These are phyloP conservation scores for Castanea crenata DNA, from an alignment of 306 rosid species.

Conservation along the genomic window DNA sequence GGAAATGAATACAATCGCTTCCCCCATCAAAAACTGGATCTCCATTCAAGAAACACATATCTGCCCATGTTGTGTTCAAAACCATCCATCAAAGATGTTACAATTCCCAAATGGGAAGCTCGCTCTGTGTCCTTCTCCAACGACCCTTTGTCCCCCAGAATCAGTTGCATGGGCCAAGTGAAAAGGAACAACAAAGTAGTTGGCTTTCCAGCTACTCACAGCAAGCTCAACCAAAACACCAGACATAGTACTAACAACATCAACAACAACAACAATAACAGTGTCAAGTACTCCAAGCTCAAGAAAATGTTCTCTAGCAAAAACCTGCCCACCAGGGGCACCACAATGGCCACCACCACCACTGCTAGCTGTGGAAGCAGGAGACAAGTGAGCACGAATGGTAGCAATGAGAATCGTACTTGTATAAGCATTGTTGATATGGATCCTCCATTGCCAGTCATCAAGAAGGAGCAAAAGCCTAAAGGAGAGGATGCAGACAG, in stretches of 20 bases:
- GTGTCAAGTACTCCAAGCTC: slow-evolving; percentile 62
- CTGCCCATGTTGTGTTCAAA: slow-evolving; percentile 84
- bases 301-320: slow-evolving; percentile 69
- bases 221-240: slow-evolving; percentile 23
- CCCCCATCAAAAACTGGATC: slow-evolving; percentile 24
- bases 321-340: slow-evolving; percentile 12
- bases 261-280: slow-evolving; percentile 10
- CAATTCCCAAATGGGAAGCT: slow-evolving; percentile 33
- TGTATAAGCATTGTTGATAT: slow-evolving; percentile 39
- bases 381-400: slow-evolving; percentile 8
- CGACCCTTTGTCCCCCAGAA: slow-evolving; percentile 79
- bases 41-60: slow-evolving; percentile 50
- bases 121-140: slow-evolving; percentile 20
- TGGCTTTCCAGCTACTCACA: slow-evolving; percentile 50
- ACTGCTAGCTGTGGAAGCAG: slow-evolving; percentile 27
- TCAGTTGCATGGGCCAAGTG: slow-evolving; percentile 95
- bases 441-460: slow-evolving; percentile 82
- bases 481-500: slow-evolving; percentile 34
- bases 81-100: slow-evolving; percentile 60
- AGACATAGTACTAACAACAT: slow-evolving; percentile 17
- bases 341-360: slow-evolving; percentile 20
- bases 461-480: slow-evolving; percentile 27
- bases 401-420: slow-evolving; percentile 25
- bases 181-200: slow-evolving; percentile 72
- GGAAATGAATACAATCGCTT: slow-evolving; percentile 40